A percentile compares a stretch with the other conserved stretches of the same genome.
These are phyloP conservation scores for Colletotrichum sp. DNA, from an alignment of 2,329 filamentous ascomycete genomes.

Conservation along the genomic window DNA sequence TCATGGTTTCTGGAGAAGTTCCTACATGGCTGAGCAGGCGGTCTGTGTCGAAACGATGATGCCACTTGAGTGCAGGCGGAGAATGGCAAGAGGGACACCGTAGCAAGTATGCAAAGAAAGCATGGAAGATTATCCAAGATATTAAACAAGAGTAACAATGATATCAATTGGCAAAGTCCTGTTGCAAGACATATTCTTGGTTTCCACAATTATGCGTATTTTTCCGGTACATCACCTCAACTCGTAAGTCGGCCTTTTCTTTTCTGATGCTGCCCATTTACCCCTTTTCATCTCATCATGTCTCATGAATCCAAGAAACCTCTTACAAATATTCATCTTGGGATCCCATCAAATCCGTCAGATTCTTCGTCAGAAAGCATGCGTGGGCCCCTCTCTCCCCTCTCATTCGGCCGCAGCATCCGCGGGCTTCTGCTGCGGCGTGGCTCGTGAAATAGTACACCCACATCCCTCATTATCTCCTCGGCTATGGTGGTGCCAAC, in stretches of 20 bases:
- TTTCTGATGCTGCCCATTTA: background rate
- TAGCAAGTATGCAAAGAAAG: background rate
- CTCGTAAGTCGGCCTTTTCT: background rate
- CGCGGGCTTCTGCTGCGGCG: background rate
- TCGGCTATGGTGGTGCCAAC: constrained; percentile 18
- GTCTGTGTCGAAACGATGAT: background rate
- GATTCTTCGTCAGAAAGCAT: background rate
- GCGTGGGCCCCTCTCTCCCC: background rate
- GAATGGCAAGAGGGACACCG: background rate
- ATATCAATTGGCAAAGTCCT: background rate
- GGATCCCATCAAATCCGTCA: background rate
- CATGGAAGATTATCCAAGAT: background rate
- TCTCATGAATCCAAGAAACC: background rate
- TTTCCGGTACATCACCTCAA: background rate
- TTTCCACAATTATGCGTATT: background rate
- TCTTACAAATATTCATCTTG: background rate
- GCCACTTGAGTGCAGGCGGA: background rate
- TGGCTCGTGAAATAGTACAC: constrained; percentile 3
- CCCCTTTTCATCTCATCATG: background rate
- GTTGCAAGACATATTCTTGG: background rate
- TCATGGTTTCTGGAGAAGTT: constrained; percentile 27
- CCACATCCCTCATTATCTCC: constrained; percentile 14
- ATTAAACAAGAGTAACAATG: background rate
- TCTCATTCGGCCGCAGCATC: background rate
- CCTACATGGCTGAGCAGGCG: background rate